Evolutionary conservation across 768 basidiomycete species (phyloP), one percentile per base, ranked within the genome.

Genomic region (Pisolithus marmoratus): DNA sequence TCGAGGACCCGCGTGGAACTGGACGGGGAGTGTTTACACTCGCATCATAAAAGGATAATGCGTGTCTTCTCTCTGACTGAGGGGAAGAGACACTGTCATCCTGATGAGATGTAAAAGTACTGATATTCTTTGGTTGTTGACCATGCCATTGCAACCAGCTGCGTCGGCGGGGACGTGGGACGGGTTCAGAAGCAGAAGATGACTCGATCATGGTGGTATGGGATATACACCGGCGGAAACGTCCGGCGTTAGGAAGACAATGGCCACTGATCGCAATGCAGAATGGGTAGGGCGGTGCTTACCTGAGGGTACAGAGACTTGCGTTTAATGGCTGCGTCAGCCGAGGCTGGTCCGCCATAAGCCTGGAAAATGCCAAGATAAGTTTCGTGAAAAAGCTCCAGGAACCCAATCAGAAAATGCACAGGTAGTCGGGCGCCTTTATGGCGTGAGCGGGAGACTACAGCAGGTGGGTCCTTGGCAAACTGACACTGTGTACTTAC

Each of bases 141-240:
- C 53, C 56, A 42, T 54, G n/a, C 66, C 66, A 60, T n/a, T 48
- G 47, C 22, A 68, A 34, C 66, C 68, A 68, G 46, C 63, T 68
- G 8, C 48, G 40, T 23, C 62, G 59, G 23, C 58, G 64, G 6
- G 60, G 52, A 54, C 50, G 66, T 14, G 51, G 1, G 15, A 38
- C 19, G 7, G 45, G 7, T 15, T 54, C 51, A n/a, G 22, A n/a
- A 8, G 55, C 8, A 37, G 52, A 43, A 43, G 49, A 41, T 38
- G 53, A 50, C 38, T 66, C 66, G 26, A 29, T 50, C 66, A 68
- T 66, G 53, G 57, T 27, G 47, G 51, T 53, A 57, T 49, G 27
- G 49, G 54, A 22, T 6, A 46, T 20, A 20, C 43, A 45, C 43
- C 41, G 27, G 15, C 34, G 31, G 17, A 44, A 20, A 40, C 5